Base-by-base conservation (phyloP, 2,329 filamentous ascomycete genomes). In the Didymella lethalis region DNA sequence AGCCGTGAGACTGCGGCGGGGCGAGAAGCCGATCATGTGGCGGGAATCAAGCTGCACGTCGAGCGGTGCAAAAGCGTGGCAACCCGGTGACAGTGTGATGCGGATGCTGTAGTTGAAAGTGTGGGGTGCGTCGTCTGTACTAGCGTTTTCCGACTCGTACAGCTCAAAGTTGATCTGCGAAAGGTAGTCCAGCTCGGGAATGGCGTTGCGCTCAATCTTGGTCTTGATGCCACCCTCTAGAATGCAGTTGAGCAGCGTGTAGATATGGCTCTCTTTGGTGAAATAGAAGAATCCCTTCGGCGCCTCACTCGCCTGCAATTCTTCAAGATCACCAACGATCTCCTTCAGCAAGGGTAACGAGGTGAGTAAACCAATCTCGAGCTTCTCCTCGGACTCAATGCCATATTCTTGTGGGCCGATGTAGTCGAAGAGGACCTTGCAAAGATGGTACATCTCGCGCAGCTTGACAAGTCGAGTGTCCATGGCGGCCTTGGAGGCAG, bases 281-380 rank as follows among this genome's bases (percentile, higher is more conserved):
- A 99, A 99, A 81, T 99, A 99, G 79, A 98, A 92, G 82, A 98
- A 98, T 1, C 90, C 94, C 75, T 97, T 97, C 44, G 93, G 93
- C 66, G 96, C 91, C 52, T 94, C 90, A 0, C 92, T 96, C 3
- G 95, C 94, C 78, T 99, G 95, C 78, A 98, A 92, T 78, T 98
- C 93, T 80, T 99, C 96, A 2, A 99, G 84, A 71, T 99, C 94
- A 72, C 93, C 90, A 7, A 99, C 95, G 69, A 99, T 97, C 79
- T 99, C 95, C 76, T 96, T 96, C 45, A 99, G 86, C 16, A 99
- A 83, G 2, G 95, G 96, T 46, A 99, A 82, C 12, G 93, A 97
- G 0, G 95, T 99, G 66, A 99, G 81, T 1, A 99, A 85, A 2
- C 95, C 95, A 76, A 99, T 99, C 75, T 99, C 95, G n/a, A 99